Base-by-base conservation (phyloP, 345 rosid species). In the Citrus unshiu region DNA sequence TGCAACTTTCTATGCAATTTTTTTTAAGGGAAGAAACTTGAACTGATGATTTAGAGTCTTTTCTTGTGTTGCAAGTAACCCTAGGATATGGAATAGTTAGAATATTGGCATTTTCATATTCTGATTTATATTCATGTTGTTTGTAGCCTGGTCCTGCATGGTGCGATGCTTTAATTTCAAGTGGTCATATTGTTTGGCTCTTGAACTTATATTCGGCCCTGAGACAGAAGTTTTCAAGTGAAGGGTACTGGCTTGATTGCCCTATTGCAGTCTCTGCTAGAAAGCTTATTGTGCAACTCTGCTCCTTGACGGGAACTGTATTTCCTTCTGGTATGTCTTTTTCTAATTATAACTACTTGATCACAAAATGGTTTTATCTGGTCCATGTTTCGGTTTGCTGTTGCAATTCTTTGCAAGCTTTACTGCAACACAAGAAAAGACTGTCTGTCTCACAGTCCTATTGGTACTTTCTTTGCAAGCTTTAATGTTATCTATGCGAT, bases 101-200 rank as follows among this genome's bases (percentile, higher is more conserved):
- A 69, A 62, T 69, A 61, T 56, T 64, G 30, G 37, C 32, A 32
- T 77, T 39, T 21, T n/a, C 32, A 56, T 43, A 35, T 58, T 74
- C 37, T 69, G 25, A 40, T 72, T 57, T 43, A 68, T 70, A 10
- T 62, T 76, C 74, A 56, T 81, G 80, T 70, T 87, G 79, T 79
- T 86, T 87, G 86, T 85, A 96, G 99, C 99, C 96, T 88, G 99
- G 97, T 86, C 86, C 92, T 79, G 88, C 92, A 46, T 96, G 99
- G 99, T 85, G 79, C 84, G 93, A 96, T 81, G 89, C 89, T 83
- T 90, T 96, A 87, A 81, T 96, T 79, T 88, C 97, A 85, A 94
- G 97, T 67, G 91, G 94, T 30, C 97, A 96, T 86, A 90, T 88
- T 86, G 88, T 87, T 72, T 96, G 99, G 99, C 85, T 94, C 71